Conservation (phyloP, 805 yeast species). For the Ogataea pilisensis region DNA sequence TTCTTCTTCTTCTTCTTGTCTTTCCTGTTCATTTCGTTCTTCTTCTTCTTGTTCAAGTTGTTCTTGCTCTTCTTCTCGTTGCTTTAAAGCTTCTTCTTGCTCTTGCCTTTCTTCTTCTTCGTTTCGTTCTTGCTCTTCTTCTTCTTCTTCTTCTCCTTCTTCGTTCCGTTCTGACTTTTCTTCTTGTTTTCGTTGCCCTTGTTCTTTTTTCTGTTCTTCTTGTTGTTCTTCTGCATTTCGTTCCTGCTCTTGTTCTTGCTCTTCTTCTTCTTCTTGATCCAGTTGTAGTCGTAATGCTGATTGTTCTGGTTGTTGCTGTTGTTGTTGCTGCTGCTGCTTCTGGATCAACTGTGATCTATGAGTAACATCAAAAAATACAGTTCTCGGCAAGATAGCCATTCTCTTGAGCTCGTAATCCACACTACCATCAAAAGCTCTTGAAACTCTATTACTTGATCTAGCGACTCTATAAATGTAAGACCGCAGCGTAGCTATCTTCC, state of each 20-base stretch:
- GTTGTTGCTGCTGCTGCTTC: neutral
- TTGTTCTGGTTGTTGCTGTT: neutral
- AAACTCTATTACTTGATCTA: constrained; percentile 34
- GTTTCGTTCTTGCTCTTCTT: too few relatives aligned
- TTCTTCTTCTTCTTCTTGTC: too few relatives aligned
- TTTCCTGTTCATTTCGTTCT: too few relatives aligned
- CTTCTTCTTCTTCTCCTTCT: too few relatives aligned
- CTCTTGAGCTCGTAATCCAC: constrained; percentile 24
- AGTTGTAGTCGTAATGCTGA: too few relatives aligned
- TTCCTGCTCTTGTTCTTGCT: too few relatives aligned
- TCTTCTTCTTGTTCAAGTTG: too few relatives aligned
- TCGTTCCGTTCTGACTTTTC: too few relatives aligned
- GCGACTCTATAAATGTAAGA: constrained; percentile 63
- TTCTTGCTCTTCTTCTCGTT: too few relatives aligned
- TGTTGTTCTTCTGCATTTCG: neutral
- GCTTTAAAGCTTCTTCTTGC: too few relatives aligned
- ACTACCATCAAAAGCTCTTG: constrained; percentile 4
- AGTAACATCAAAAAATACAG: constrained; percentile 45
- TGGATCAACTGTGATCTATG: constrained; percentile 25
- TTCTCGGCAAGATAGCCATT: constrained; percentile 42
- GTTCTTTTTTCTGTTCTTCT: neutral
- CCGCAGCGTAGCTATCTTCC: constrained; percentile 76
- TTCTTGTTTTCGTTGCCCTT: constrained; percentile 1
- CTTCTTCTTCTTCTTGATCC: too few relatives aligned
- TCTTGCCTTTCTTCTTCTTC: too few relatives aligned